Evolutionary conservation across 139 green algal species (phyloP).

Genomic region (Raphidocelis subcapitata): DNA sequence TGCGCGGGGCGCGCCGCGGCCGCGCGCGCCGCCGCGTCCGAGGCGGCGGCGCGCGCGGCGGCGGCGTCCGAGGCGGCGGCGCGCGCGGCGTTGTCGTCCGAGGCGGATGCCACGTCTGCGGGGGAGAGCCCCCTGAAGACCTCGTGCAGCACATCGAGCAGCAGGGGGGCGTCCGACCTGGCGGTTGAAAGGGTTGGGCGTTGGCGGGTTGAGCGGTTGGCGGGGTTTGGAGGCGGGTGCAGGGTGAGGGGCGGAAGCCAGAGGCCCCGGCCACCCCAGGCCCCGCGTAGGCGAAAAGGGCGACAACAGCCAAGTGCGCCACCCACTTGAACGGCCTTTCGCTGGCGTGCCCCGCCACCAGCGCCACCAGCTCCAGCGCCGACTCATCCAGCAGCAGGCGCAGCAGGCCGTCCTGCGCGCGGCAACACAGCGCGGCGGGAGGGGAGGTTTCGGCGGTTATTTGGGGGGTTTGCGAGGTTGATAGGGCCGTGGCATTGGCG

Average conservation of each 20-base stretch:
- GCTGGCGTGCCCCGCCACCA: slow-evolving; percentile 28
- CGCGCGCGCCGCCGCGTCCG: background rate
- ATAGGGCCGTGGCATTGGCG: background rate
- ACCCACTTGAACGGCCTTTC: slow-evolving; percentile 15
- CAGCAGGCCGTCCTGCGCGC: slow-evolving; percentile 50
- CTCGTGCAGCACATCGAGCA: slow-evolving; percentile 72
- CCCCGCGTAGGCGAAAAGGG: too few species aligned
- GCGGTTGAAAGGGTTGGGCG: slow-evolving; percentile 46
- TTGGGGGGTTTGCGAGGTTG: background rate
- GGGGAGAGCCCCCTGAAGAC: slow-evolving; percentile 38
- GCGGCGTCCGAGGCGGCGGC: background rate
- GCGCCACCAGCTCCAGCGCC: slow-evolving; percentile 71
- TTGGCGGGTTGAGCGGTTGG: too few species aligned
- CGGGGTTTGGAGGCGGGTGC: too few species aligned
- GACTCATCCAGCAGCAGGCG: slow-evolving; percentile 55
- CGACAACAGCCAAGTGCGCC: too few species aligned
- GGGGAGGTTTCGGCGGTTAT: background rate
- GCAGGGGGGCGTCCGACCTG: slow-evolving; percentile 51
- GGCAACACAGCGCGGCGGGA: background rate
- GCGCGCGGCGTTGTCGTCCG: background rate
- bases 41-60: background rate
- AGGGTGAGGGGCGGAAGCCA: too few species aligned
- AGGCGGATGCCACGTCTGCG: background rate
- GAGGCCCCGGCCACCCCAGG: too few species aligned
- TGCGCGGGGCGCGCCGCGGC: background rate